Evolutionary conservation across 129 eudicot genomes (phyloP).

Genomic region (Cynara cardunculus): DNA sequence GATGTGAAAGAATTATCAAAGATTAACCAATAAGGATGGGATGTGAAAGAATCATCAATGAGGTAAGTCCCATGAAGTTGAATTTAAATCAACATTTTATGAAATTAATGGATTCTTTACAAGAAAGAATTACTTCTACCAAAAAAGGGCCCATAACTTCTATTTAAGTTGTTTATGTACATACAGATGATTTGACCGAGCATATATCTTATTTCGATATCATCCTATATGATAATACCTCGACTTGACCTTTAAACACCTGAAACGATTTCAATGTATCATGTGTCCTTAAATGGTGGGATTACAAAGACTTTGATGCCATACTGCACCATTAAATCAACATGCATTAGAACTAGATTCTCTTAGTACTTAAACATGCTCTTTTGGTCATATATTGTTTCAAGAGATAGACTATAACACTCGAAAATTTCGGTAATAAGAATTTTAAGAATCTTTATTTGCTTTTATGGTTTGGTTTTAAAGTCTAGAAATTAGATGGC

Average conservation of each 20-base stretch:
- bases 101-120: too few relatives aligned
- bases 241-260: constrained; percentile 66
- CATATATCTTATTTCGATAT: neutral
- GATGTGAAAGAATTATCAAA: constrained; percentile 1
- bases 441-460: too few relatives aligned
- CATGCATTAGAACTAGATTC: constrained; percentile 2
- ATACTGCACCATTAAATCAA: constrained; percentile 54
- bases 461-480: too few relatives aligned
- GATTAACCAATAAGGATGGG: too few relatives aligned
- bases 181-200: too few relatives aligned
- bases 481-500: too few relatives aligned
- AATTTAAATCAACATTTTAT: neutral
- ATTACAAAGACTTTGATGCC: constrained; percentile 83
- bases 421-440: too few relatives aligned
- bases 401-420: too few relatives aligned
- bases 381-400: neutral
- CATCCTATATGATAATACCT: constrained; percentile 39
- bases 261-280: constrained; percentile 88
- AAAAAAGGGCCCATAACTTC: too few relatives aligned
- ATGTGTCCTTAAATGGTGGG: constrained; percentile 85
- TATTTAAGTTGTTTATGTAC: too few relatives aligned
- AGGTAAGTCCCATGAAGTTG: neutral
- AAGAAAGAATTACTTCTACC: too few relatives aligned
- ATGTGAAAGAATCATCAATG: too few relatives aligned
- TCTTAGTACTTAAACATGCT: neutral